These are phyloP conservation scores for Fusarium tuaranense DNA, from an alignment of 2,329 filamentous ascomycete species.

Conservation along the genomic window DNA sequence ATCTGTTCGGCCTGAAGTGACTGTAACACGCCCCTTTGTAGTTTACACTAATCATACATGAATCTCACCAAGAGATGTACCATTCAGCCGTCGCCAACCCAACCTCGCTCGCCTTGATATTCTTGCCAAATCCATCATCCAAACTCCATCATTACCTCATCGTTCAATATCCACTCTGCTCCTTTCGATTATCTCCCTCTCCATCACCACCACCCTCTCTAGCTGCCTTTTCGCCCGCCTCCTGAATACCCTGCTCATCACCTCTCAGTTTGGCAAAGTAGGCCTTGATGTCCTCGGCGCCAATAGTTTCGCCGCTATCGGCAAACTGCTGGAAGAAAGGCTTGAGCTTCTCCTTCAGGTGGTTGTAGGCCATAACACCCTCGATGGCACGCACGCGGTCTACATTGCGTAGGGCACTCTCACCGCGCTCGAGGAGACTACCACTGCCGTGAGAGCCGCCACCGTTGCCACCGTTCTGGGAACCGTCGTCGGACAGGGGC, in stretches of 20 bases:
- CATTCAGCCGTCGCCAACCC: neutral
- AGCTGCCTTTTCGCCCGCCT: slow-evolving; percentile 67
- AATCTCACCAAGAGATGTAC: neutral
- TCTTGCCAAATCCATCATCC: neutral
- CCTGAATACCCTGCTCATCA: slow-evolving; percentile 79
- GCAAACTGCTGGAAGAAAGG: slow-evolving; percentile 94
- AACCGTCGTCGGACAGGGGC: slow-evolving; percentile 77
- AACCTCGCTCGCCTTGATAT: neutral
- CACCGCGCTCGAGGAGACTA: slow-evolving; percentile 89
- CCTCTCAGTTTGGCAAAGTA: slow-evolving; percentile 96
- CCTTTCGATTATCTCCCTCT: slow-evolving; percentile 54
- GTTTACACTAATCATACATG: slow-evolving; percentile 31
- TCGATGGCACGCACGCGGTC: slow-evolving; percentile 95
- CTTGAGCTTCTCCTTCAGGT: slow-evolving; percentile 95
- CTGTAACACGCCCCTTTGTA: neutral
- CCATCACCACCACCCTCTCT: slow-evolving; percentile 45
- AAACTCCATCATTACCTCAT: neutral
- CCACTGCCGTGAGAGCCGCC: slow-evolving; percentile 77
- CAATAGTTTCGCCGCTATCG: slow-evolving; percentile 87
- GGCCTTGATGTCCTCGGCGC: slow-evolving; percentile 94
- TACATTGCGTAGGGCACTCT: slow-evolving; percentile 90
- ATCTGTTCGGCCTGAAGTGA: slow-evolving; percentile 4
- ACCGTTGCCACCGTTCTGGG: slow-evolving; percentile 65
- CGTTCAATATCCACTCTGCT: slow-evolving; percentile 65
- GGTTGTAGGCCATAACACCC: slow-evolving; percentile 98